A percentile compares a stretch with the other conserved stretches of the same genome.
Evolutionary conservation across 176 grass and related monocot genomes (phyloP).

Genomic region (Aegilops longissima): DNA sequence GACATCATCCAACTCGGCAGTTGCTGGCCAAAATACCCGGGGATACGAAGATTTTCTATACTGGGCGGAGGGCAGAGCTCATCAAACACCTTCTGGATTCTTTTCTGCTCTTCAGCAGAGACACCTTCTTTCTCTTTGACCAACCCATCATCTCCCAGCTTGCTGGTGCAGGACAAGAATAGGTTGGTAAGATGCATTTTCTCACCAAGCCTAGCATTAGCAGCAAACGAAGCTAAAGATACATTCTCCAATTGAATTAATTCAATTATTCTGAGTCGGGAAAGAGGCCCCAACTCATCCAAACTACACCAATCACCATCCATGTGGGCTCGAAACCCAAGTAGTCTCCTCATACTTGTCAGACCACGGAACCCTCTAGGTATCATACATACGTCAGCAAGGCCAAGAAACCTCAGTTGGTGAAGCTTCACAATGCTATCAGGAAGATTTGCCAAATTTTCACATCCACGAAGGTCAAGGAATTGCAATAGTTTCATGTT

Average conservation of each 20-base stretch:
- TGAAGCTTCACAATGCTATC: neutral
- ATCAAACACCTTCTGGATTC: neutral
- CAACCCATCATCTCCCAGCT: neutral
- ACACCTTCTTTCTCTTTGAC: neutral
- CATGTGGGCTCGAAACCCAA: neutral
- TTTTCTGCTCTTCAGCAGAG: neutral
- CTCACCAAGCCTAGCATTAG: neutral
- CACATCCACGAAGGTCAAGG: neutral
- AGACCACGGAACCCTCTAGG: neutral
- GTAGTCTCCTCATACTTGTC: neutral
- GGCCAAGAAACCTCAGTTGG: neutral
- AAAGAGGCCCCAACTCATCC: neutral
- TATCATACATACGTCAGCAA: neutral
- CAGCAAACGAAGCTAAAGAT: neutral
- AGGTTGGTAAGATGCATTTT: neutral
- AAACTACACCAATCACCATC: neutral
- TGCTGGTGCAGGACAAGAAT: neutral
- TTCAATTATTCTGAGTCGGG: neutral
- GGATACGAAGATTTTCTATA: neutral
- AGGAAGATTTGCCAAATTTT: neutral
- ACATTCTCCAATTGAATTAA: neutral
- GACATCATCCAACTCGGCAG: no score
- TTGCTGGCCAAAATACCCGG: neutral
- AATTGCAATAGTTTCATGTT: slow-evolving; percentile 28
- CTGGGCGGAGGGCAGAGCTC: slow-evolving; percentile 1